Conservation (phyloP, 2,329 filamentous ascomycete genomes). For the Macroventuria anomochaeta region DNA sequence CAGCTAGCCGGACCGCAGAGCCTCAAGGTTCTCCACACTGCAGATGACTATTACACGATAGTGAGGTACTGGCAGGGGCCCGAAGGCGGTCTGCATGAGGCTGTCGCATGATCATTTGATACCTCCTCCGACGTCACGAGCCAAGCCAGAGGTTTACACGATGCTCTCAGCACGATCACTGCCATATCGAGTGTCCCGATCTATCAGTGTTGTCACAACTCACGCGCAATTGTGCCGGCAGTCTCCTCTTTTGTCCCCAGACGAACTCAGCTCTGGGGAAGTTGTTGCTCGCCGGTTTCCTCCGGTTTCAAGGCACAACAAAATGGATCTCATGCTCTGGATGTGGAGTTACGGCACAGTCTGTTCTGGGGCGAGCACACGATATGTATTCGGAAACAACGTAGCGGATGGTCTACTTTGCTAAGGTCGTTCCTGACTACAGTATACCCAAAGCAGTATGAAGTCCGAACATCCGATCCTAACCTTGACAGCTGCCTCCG, state of each 20-base stretch:
- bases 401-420: slow-evolving; percentile 13
- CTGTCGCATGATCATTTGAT: slow-evolving; percentile 4
- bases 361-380: slow-evolving; percentile 1
- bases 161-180: not conserved
- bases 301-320: slow-evolving; percentile 8
- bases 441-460: slow-evolving; percentile 13
- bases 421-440: slow-evolving; percentile 8
- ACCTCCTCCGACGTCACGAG: not conserved
- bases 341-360: slow-evolving; percentile 6
- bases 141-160: not conserved
- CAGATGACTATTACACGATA: slow-evolving; percentile 18
- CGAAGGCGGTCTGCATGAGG: slow-evolving; percentile 10
- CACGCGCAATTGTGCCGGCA: not conserved
- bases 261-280: slow-evolving; percentile 4
- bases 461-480: slow-evolving; percentile 12
- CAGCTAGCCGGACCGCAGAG: slow-evolving; percentile 14
- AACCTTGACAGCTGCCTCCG: slow-evolving; percentile 4
- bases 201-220: not conserved
- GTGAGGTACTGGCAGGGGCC: slow-evolving; percentile 1
- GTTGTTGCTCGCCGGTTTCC: slow-evolving; percentile 8
- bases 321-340: not conserved
- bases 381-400: slow-evolving; percentile 7
- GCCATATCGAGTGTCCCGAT: not conserved
- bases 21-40: slow-evolving; percentile 16
- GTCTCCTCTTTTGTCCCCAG: slow-evolving; percentile 10